These are phyloP conservation scores for Candida sanyaensis DNA, from an alignment of 1,139 yeast genomes.

Conservation along the genomic window DNA sequence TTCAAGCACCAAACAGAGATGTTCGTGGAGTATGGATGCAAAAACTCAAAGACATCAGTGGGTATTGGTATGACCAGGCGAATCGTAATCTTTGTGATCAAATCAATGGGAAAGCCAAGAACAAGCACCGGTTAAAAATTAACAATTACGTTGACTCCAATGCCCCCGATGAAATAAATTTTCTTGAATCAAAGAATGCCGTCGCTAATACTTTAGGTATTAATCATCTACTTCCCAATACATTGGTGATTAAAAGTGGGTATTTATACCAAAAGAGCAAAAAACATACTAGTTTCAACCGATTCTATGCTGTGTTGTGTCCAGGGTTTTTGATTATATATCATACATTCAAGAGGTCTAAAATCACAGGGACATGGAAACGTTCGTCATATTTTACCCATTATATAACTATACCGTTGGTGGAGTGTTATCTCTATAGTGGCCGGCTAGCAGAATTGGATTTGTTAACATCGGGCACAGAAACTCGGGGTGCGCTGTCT, in stretches of 20 bases:
- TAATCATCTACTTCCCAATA: conserved; percentile 2
- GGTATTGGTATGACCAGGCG: conserved; percentile 61
- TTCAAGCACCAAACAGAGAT: conserved; percentile 55
- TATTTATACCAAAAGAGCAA: conserved; percentile 65
- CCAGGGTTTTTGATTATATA: conserved; percentile 67
- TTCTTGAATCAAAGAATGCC: conserved; percentile 48
- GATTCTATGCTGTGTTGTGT: conserved; percentile 62
- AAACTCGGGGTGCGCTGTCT: conserved; percentile 49
- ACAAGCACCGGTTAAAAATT: conserved; percentile 48
- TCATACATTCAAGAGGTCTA: conserved; percentile 47
- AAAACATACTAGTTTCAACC: conserved; percentile 65
- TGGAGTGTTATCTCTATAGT: conserved; percentile 73
- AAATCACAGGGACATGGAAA: conserved; percentile 47
- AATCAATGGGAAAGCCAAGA: conserved; percentile 42
- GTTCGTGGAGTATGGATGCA: conserved; percentile 69
- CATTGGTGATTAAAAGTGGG: conserved; percentile 43
- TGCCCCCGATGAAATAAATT: conserved; percentile 48
- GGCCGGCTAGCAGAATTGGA: conserved; percentile 64
- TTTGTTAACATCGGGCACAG: conserved; percentile 48
- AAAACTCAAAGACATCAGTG: conserved; percentile 42
- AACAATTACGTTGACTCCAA: conserved; percentile 62
- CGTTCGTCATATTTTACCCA: conserved; percentile 47
- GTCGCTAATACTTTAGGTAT: conserved; percentile 2
- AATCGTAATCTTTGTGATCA: conserved; percentile 43
- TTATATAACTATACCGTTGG: conserved; percentile 59